phyloP scores from a whole-genome alignment of 805 yeast species.

The Myxozyma nipponensis region DNA sequence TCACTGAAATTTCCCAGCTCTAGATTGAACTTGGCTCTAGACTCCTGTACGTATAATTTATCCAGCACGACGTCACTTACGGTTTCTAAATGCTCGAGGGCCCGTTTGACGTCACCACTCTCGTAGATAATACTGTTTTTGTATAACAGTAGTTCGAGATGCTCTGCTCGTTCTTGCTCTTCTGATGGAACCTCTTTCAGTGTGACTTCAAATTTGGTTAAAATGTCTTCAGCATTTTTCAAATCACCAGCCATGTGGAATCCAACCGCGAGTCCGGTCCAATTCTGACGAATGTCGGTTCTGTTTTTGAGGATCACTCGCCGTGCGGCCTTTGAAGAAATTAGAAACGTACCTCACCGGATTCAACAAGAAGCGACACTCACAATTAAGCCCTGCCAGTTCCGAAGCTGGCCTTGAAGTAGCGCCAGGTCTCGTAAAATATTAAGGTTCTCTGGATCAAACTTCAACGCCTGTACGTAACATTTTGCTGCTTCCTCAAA shows the following conservation, averaged over 20 bases:
- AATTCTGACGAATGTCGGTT: slow-evolving; percentile 82
- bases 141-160: slow-evolving; percentile 74
- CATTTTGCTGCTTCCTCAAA: slow-evolving; percentile 75
- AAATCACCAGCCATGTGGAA: slow-evolving; percentile 70
- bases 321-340: slow-evolving; percentile 47
- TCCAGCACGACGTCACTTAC: slow-evolving; percentile 56
- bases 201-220: slow-evolving; percentile 70
- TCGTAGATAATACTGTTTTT: slow-evolving; percentile 63
- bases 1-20: slow-evolving; percentile 55
- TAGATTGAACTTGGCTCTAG: slow-evolving; percentile 59
- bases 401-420: slow-evolving; percentile 76
- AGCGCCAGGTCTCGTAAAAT: slow-evolving; percentile 78
- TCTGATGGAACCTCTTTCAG: slow-evolving; percentile 59
- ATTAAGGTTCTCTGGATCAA: slow-evolving; percentile 73
- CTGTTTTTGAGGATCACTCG: slow-evolving; percentile 63
- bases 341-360: background rate
- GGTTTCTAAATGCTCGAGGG: slow-evolving; percentile 53
- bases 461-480: slow-evolving; percentile 68
- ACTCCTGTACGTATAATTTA: slow-evolving; percentile 58
- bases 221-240: slow-evolving; percentile 64
- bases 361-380: slow-evolving; percentile 2
- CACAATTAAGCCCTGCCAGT: slow-evolving; percentile 55
- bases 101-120: slow-evolving; percentile 59
- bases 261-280: slow-evolving; percentile 86
- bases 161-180: slow-evolving; percentile 58